A percentile compares a stretch with the other conserved stretches of the same genome.
Evolutionary conservation across 2,329 filamentous ascomycete genomes (phyloP).

Genomic region (Ramichloridium luteum): DNA sequence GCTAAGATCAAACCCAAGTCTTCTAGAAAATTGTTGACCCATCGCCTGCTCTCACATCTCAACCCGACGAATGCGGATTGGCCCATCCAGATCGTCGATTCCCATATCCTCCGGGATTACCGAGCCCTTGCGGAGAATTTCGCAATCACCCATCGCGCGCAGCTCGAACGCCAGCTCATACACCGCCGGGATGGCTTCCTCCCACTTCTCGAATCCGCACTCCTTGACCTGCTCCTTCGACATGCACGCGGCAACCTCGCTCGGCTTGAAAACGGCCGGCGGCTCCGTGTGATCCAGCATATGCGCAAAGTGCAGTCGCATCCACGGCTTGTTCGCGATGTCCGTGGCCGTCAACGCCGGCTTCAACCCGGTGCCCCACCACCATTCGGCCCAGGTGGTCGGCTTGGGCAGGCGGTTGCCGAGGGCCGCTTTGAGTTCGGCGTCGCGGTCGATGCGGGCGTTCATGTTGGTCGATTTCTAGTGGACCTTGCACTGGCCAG

Average conservation of each 20-base stretch:
- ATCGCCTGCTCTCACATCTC: too few species aligned
- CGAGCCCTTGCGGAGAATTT: constrained; percentile 37
- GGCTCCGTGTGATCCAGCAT: constrained; percentile 22
- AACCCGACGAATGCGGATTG: constrained; percentile 31
- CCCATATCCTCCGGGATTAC: constrained; percentile 25
- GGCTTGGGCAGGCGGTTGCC: constrained; percentile 7
- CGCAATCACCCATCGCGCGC: constrained; percentile 32
- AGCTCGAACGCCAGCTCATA: constrained; percentile 35
- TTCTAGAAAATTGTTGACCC: too few species aligned
- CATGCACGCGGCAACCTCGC: constrained; percentile 36
- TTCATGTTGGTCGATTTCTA: constrained; percentile 10
- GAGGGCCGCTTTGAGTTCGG: constrained; percentile 8
- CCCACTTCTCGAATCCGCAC: constrained; percentile 29
- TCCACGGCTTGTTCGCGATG: constrained; percentile 16
- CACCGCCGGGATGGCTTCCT: constrained; percentile 35
- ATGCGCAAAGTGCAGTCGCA: constrained; percentile 14
- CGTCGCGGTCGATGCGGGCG: constrained; percentile 14
- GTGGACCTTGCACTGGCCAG: too few species aligned
- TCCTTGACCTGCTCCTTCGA: constrained; percentile 27
- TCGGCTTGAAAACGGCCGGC: constrained; percentile 41
- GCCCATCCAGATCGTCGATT: constrained; percentile 32
- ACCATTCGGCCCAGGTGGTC: constrained; percentile 16
- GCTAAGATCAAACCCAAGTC: too few species aligned
- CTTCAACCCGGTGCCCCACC: constrained; percentile 1
- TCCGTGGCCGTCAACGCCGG: constrained; percentile 13